Base-by-base conservation (phyloP, 2,329 filamentous ascomycete genomes). In the Pseudogymnoascus pannorum region DNA sequence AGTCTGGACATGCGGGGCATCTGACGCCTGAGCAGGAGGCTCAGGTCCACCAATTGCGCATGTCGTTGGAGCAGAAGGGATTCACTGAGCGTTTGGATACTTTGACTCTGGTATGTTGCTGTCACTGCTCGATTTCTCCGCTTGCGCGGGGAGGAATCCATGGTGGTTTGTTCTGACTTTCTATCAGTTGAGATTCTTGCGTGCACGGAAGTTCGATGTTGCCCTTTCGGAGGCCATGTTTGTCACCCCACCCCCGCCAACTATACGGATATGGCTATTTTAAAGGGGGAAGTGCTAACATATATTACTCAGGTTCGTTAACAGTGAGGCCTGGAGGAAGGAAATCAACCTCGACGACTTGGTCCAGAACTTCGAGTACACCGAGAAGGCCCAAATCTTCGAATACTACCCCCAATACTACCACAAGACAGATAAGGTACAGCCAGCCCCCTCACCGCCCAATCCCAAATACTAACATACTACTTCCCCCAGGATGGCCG, bases 351-450 rank as follows among this genome's bases (percentile, higher is more conserved):
- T 96, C 31, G 91, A 97, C 76, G 82, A 92, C 66, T 82, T 91
- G 36, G 85, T 93, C 60, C 85, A 84, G 65, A 87, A 79, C 68
- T 96, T 95, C 81, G 86, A 94, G 63, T 97, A 96, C 79, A 81
- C 82, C 66, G 92, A 97, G 82, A 94, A 93, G 76, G 74, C 83
- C 61, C 75, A 93, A 73, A 84, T 99, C 63, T 90, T 90, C 76
- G 80, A 93, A 77, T 96, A 89, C 81, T 99, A 99, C 78, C 91
- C 91, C 57, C 94, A 99, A 78, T 99, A 94, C 81, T 99, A 99
- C 80, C 94, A 99, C 84, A 97, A 97, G 81, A 93, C 87, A 11
- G 91, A 94, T 77, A 92, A 91, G 78, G 86, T 87, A 74, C 33
- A 61, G 57, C 20, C n/a, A 31, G 9, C 35, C 11, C 31, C 60